Base-by-base conservation (phyloP, 495 filamentous ascomycete species). In the Penicillium canariense region DNA sequence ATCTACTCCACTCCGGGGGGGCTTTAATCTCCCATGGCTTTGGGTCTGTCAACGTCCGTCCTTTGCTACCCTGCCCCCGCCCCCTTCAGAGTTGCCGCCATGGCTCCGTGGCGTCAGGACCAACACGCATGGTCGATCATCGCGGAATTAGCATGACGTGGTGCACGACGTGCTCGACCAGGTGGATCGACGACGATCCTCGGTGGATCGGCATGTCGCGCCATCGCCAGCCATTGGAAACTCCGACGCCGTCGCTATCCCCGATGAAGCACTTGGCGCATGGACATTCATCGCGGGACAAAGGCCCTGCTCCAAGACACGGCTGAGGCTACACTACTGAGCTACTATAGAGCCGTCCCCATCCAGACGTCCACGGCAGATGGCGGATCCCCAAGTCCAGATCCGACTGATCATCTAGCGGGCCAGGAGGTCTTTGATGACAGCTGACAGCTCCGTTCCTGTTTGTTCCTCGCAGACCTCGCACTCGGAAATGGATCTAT, bases 61-160 rank as follows among this genome's bases (percentile, higher is more conserved):
- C 39, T 48, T 32, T 9, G 27, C 42, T 44, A 22, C 42, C n/a
- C 42, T 30, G 25, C 47, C 34, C 28, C 42, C 12, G 7, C 7
- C 39, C 28, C 20, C 20, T 12, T 11, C 38, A 10, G 22, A 7
- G 18, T 18, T 0, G 9, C n/a, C n/a, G 2, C 27, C 27, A 46
- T 46, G 25, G 7, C 25, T 26, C 53, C 34, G 48, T 55, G 51
- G 56, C 56, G 47, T 52, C 17, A 38, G 23, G n/a, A 17, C 32
- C 49, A 54, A 47, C 50, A 48, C 47, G 34, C 60, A 52, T 49
- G 58, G 60, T 60, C 60, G 61, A 65, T 65, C 61, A 56, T 61
- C 54, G 42, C 51, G 56, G 52, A 56, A 57, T 60, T 56, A 35
- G 44, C 57, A 56, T 59, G 28, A 54, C 46, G 63, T 62, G 60